Evolutionary conservation across 1,284 basidiomycete species (phyloP).

Genomic region (Blastosporella zonata): DNA sequence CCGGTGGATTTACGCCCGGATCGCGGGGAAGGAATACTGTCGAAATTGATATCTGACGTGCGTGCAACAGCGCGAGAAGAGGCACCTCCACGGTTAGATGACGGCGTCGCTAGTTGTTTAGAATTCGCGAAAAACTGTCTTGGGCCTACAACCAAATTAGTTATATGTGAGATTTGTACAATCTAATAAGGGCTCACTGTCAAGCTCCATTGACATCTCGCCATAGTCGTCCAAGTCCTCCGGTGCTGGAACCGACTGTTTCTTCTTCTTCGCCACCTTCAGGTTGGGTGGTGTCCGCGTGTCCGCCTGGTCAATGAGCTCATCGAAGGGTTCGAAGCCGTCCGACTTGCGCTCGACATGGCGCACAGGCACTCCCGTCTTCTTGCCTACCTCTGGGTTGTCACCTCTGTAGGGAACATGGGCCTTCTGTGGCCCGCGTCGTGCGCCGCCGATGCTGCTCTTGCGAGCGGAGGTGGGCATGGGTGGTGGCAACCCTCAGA

Average conservation of each 20-base stretch:
- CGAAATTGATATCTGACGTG: slow-evolving; percentile 58
- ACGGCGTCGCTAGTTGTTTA: slow-evolving; percentile 44
- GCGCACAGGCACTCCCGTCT: slow-evolving; percentile 65
- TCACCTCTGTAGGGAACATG: slow-evolving; percentile 75
- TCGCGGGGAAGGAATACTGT: slow-evolving; percentile 65
- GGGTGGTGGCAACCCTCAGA: slow-evolving; percentile 2
- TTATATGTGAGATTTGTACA: not conserved
- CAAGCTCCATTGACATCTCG: slow-evolving; percentile 71
- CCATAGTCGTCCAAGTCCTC: slow-evolving; percentile 55
- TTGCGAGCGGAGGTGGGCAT: slow-evolving; percentile 42
- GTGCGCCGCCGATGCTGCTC: slow-evolving; percentile 37
- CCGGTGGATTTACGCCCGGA: slow-evolving; percentile 34
- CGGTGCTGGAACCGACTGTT: slow-evolving; percentile 30
- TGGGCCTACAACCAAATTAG: slow-evolving; percentile 35
- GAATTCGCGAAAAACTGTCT: slow-evolving; percentile 53
- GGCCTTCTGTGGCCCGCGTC: slow-evolving; percentile 46
- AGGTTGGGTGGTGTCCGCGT: slow-evolving; percentile 56
- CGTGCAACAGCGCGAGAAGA: slow-evolving; percentile 52
- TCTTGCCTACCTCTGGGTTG: slow-evolving; percentile 71
- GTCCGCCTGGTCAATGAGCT: slow-evolving; percentile 71
- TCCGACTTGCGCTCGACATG: slow-evolving; percentile 73
- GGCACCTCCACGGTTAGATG: slow-evolving; percentile 43
- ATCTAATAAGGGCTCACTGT: slow-evolving; percentile 34
- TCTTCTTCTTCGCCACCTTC: slow-evolving; percentile 43
- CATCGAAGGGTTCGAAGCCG: slow-evolving; percentile 82